Evolutionary conservation across 768 basidiomycete genomes (phyloP).

Genomic region (Boletellus emodensis): DNA sequence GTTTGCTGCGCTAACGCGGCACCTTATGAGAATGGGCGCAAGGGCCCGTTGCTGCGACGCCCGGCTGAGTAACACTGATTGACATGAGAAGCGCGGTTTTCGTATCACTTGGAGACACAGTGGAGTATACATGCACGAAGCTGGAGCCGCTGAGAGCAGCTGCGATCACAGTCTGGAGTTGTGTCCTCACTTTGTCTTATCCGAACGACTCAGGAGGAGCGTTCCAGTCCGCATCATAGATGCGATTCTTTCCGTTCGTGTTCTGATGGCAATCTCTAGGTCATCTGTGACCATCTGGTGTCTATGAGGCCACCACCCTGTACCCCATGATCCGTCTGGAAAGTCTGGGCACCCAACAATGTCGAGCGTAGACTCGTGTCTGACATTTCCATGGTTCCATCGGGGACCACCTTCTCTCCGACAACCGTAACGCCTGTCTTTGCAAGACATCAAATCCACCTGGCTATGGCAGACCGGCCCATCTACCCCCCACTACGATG

Average conservation of each 20-base stretch:
- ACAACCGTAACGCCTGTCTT: background rate
- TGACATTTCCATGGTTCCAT: background rate
- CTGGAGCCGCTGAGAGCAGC: conserved; percentile 27
- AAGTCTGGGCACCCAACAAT: conserved; percentile 2
- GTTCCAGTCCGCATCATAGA: background rate
- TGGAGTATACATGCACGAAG: conserved; percentile 57
- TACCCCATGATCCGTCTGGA: conserved; percentile 12
- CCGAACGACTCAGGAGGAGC: background rate
- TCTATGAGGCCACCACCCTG: conserved; percentile 10
- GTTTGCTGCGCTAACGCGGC: conserved; percentile 39
- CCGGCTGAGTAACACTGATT: conserved; percentile 38
- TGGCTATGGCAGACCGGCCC: conserved; percentile 1
- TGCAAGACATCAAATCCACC: background rate
- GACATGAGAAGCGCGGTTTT: conserved; percentile 55
- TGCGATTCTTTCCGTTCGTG: background rate
- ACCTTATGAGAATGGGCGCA: conserved; percentile 37
- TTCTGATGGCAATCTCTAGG: conserved; percentile 5
- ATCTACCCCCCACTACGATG: conserved; percentile 1
- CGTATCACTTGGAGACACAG: conserved; percentile 41
- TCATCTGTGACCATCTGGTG: conserved; percentile 2
- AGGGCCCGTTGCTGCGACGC: conserved; percentile 57
- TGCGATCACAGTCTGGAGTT: background rate
- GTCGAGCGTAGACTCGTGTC: background rate
- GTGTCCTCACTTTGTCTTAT: background rate
- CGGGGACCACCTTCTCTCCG: background rate